Percentiles rank a stretch among this genome's conserved stretches.
Conservation (phyloP, 768 basidiomycete species). For the Phylloporus sp. region DNA sequence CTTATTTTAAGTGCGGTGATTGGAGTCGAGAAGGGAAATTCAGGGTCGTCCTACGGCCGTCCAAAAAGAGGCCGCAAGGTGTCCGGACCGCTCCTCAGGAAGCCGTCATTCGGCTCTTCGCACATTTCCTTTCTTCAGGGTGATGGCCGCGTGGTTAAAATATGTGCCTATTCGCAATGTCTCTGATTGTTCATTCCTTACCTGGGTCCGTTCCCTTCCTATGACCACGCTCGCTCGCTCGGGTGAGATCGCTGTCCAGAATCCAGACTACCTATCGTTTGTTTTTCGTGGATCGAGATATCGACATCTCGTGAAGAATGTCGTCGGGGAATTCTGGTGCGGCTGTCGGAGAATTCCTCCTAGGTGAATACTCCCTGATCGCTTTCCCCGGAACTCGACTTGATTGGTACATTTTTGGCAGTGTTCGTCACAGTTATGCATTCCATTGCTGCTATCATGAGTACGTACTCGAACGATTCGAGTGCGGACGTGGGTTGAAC, state of each 20-base stretch:
- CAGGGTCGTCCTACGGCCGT: too few relatives aligned
- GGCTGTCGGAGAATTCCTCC: not conserved
- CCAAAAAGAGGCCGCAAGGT: too few relatives aligned
- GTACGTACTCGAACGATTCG: not conserved
- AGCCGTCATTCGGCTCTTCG: not conserved
- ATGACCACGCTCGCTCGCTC: too few relatives aligned
- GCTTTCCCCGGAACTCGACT: not conserved
- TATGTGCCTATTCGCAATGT: not conserved
- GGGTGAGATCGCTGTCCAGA: too few relatives aligned
- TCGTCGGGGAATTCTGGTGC: not conserved
- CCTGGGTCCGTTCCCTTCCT: too few relatives aligned
- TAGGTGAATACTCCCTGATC: not conserved
- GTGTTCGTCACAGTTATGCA: conserved; percentile 12
- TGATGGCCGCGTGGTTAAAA: not conserved
- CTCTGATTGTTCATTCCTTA: not conserved
- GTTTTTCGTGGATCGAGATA: too few relatives aligned
- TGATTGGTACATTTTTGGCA: not conserved
- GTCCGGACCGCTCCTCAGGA: too few relatives aligned
- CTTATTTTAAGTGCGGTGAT: too few relatives aligned
- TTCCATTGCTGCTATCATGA: not conserved
- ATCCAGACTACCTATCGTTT: too few relatives aligned
- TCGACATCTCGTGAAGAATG: not conserved
- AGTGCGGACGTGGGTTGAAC: too few relatives aligned
- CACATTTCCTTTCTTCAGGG: not conserved
- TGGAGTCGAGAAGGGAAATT: too few relatives aligned